phyloP scores from a whole-genome alignment of 2,329 filamentous ascomycete species.

The Aspergillus sojae region DNA sequence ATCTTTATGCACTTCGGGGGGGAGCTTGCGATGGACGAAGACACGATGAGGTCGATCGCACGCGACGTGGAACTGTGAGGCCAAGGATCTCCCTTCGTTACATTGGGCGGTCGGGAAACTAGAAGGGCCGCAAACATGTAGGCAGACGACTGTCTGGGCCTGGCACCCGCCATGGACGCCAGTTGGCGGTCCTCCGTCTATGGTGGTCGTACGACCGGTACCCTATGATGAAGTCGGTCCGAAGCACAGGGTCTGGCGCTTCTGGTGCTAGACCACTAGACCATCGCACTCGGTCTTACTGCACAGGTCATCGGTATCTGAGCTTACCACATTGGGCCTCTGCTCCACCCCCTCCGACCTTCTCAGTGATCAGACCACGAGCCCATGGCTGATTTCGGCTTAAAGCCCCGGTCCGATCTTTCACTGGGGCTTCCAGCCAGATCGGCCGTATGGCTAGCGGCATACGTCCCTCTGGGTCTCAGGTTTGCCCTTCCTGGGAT shows the following conservation, averaged over 20 bases:
- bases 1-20: constrained; percentile 19
- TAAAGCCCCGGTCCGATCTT: neutral
- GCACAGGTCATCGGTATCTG: neutral
- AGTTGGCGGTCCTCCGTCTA: constrained; percentile 6
- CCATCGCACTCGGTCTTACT: neutral
- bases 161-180: constrained; percentile 17
- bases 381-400: constrained; percentile 2
- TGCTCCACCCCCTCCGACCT: neutral
- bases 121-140: constrained; percentile 10
- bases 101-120: constrained; percentile 11
- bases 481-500: neutral
- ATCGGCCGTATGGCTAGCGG: neutral
- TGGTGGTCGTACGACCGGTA: neutral
- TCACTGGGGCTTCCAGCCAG: neutral
- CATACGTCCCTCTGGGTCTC: neutral
- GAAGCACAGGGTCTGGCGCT: neutral
- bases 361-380: constrained; percentile 1
- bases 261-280: neutral
- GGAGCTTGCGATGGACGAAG: neutral
- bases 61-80: neutral
- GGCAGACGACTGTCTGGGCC: constrained; percentile 10
- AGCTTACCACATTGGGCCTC: neutral
- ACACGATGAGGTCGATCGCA: neutral
- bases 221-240: neutral
- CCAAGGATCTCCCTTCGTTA: neutral